A percentile compares a stretch with the other conserved stretches of the same genome.
These are phyloP conservation scores for Chalaropsis thielavioides DNA, from an alignment of 2,329 filamentous ascomycete species.

Conservation along the genomic window DNA sequence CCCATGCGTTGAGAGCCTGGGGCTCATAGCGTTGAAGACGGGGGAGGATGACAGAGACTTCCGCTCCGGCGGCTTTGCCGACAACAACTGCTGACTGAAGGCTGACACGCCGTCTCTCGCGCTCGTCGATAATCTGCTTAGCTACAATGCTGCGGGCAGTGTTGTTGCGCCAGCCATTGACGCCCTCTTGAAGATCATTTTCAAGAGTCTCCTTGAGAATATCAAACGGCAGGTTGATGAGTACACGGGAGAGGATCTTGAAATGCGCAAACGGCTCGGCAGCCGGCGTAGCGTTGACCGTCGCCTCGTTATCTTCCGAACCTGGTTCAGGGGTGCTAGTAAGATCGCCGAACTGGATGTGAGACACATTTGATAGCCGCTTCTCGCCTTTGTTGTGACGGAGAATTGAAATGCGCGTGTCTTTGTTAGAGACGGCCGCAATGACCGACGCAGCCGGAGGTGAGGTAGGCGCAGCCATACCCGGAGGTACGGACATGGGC, in stretches of 20 bases:
- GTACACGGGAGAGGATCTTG: slow-evolving; percentile 46
- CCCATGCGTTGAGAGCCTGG: slow-evolving; percentile 31
- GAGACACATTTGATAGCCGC: slow-evolving; percentile 31
- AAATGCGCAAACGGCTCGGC: slow-evolving; percentile 26
- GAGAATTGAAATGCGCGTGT: slow-evolving; percentile 10
- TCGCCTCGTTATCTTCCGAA: slow-evolving; percentile 5
- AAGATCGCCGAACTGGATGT: slow-evolving; percentile 59
- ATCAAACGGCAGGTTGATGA: slow-evolving; percentile 56
- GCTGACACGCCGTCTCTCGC: slow-evolving; percentile 40
- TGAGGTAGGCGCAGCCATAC: slow-evolving; percentile 14
- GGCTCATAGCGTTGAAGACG: slow-evolving; percentile 29
- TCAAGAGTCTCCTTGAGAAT: slow-evolving; percentile 52
- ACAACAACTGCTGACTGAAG: slow-evolving; percentile 31
- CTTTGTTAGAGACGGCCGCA: background rate
- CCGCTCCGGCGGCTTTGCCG: slow-evolving; percentile 26
- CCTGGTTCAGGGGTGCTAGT: slow-evolving; percentile 24
- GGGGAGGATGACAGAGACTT: slow-evolving; percentile 25
- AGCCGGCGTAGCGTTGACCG: slow-evolving; percentile 19
- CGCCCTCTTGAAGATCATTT: slow-evolving; percentile 34
- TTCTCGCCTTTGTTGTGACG: slow-evolving; percentile 10
- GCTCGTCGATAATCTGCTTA: slow-evolving; percentile 38
- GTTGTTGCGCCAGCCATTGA: slow-evolving; percentile 36
- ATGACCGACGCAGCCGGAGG: slow-evolving; percentile 17
- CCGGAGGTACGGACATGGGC: slow-evolving; percentile 22
- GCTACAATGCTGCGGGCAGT: slow-evolving; percentile 36